A percentile compares a stretch with the other conserved stretches of the same genome.
Evolutionary conservation across 139 green algal species (phyloP).

Genomic region (Zygnema circumcarinatum): DNA sequence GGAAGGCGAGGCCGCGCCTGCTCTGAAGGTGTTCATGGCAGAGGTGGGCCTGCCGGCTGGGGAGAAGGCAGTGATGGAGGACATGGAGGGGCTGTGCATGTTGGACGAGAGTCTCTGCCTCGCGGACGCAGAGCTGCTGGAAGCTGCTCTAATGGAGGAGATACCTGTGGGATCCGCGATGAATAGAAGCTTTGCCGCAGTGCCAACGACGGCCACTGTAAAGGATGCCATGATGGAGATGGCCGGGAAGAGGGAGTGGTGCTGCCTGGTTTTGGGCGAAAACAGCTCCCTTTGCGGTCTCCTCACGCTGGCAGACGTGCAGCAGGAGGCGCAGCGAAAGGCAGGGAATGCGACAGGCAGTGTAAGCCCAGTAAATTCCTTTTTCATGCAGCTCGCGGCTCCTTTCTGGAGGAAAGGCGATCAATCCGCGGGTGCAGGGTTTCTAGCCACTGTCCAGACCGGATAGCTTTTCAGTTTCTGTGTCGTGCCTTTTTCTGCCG

Average conservation of each 20-base stretch:
- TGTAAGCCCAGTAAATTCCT: conserved; percentile 17
- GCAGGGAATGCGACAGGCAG: background rate
- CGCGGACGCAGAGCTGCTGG: conserved; percentile 15
- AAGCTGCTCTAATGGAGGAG: conserved; percentile 43
- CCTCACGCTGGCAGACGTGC: conserved; percentile 53
- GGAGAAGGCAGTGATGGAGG: conserved; percentile 1
- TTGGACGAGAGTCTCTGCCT: conserved; percentile 30
- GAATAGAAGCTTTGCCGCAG: conserved; percentile 25
- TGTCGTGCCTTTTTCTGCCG: too few relatives aligned
- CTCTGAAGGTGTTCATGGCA: too few relatives aligned
- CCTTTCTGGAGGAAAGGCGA: conserved; percentile 1
- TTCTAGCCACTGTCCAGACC: conserved; percentile 1
- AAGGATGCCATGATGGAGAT: conserved; percentile 41
- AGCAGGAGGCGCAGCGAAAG: conserved; percentile 46
- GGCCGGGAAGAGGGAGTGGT: conserved; percentile 37
- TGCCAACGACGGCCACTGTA: conserved; percentile 21
- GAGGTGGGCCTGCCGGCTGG: too few relatives aligned
- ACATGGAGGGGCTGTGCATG: conserved; percentile 21
- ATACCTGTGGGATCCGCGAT: conserved; percentile 34
- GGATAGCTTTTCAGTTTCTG: background rate
- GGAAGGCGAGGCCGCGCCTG: background rate
- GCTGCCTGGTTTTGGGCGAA: conserved; percentile 37
- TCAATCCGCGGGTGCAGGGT: background rate
- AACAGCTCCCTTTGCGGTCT: conserved; percentile 21
- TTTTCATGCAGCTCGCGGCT: background rate